These are phyloP conservation scores for Neurospora sp. DNA, from an alignment of 495 filamentous ascomycete genomes.

Conservation along the genomic window DNA sequence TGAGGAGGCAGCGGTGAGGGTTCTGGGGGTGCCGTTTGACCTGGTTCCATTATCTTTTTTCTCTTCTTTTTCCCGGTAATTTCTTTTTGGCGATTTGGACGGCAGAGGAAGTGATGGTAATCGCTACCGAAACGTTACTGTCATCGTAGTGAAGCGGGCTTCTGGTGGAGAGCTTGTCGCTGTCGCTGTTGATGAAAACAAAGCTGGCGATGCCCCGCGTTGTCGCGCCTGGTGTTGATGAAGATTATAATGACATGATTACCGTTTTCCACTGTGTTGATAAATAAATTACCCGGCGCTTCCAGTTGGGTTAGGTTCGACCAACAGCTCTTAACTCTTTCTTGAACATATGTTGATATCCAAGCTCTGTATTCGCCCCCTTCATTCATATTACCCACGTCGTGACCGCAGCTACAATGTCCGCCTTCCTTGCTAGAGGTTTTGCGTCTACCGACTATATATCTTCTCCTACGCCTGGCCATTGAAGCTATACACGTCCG, in stretches of 20 bases:
- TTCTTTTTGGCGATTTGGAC: not conserved
- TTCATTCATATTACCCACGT: not conserved
- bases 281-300: not conserved
- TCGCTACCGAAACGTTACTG: not conserved
- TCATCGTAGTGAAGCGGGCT: not conserved
- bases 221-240: not conserved
- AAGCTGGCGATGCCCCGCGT: not conserved
- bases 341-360: too few species aligned
- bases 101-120: not conserved
- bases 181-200: too few species aligned
- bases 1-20: not conserved
- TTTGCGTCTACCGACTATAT: conserved; percentile 18
- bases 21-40: not conserved
- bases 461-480: conserved; percentile 60
- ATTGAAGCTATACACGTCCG: conserved; percentile 73
- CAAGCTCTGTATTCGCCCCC: not conserved
- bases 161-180: too few species aligned
- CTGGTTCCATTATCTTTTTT: not conserved
- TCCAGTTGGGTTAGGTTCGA: not conserved
- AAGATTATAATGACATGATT: not conserved
- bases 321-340: not conserved
- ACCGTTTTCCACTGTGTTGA: not conserved
- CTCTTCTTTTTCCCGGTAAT: not conserved
- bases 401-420: not conserved
- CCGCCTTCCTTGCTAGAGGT: not conserved